phyloP scores from a whole-genome alignment of 2,329 filamentous ascomycete species.

The Alternaria brassicae region DNA sequence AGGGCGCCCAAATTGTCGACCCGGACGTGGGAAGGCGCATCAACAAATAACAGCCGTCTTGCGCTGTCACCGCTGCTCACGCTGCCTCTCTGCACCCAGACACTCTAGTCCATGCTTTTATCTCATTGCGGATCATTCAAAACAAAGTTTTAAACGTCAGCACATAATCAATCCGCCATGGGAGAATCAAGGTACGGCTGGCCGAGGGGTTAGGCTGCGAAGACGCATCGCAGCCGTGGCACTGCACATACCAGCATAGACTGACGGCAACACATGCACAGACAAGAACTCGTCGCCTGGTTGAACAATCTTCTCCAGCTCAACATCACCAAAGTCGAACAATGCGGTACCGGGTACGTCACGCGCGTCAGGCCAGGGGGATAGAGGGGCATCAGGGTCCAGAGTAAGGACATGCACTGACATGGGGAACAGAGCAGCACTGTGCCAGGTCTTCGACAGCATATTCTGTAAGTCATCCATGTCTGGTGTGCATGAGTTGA shows the following conservation, averaged over 20 bases:
- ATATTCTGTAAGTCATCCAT: conserved; percentile 73
- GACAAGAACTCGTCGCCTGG: conserved; percentile 96
- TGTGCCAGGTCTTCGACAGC: conserved; percentile 98
- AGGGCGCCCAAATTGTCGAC: conserved; percentile 26
- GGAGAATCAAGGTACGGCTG: conserved; percentile 67
- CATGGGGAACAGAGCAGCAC: conserved; percentile 71
- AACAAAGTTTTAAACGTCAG: conserved; percentile 1
- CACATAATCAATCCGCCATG: conserved; percentile 54
- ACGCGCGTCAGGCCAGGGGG: conserved; percentile 11
- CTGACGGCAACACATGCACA: conserved; percentile 52
- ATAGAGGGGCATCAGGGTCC: conserved; percentile 16
- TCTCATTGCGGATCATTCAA: conserved; percentile 10
- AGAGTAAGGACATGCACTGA: conserved; percentile 27
- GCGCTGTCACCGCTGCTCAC: conserved; percentile 13
- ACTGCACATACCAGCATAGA: conserved; percentile 9
- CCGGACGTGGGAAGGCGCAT: conserved; percentile 23
- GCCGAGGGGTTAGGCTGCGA: conserved; percentile 5
- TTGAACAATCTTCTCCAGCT: conserved; percentile 97
- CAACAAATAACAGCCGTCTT: conserved; percentile 36
- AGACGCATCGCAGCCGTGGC: conserved; percentile 16
- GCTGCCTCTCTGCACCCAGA: conserved; percentile 8
- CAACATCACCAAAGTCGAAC: conserved; percentile 97
- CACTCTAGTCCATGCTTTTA: conserved; percentile 12
- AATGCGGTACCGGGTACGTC: conserved; percentile 94
- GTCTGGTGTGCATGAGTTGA: background rate